Percentiles rank a stretch among this genome's conserved stretches.
Conservation (phyloP, 2,329 filamentous ascomycete genomes). For the Colletotrichum euphorbiae region DNA sequence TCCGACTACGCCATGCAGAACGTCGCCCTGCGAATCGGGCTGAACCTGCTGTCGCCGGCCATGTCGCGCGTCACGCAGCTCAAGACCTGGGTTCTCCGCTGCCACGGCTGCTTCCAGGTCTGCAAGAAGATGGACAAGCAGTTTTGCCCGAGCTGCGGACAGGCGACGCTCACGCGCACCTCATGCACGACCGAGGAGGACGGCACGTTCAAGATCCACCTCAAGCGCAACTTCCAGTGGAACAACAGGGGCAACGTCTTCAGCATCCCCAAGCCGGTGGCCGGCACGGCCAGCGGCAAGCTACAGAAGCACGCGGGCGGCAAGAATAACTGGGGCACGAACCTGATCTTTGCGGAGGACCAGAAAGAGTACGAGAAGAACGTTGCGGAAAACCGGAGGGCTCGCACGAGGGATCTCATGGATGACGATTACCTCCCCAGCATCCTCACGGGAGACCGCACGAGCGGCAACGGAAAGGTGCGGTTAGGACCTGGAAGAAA, state of each 20-base stretch:
- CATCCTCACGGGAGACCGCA: conserved; percentile 84
- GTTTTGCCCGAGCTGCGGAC: conserved; percentile 93
- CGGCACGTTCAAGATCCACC: conserved; percentile 85
- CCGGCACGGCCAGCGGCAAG: conserved; percentile 84
- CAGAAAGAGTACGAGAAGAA: conserved; percentile 90
- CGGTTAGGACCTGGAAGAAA: conserved; percentile 87
- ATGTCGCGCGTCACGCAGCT: conserved; percentile 85
- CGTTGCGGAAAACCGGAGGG: conserved; percentile 71
- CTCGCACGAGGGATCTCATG: conserved; percentile 85
- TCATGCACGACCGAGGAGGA: conserved; percentile 85
- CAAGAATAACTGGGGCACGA: conserved; percentile 86
- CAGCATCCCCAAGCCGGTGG: conserved; percentile 90
- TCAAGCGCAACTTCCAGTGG: conserved; percentile 96
- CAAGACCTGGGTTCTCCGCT: conserved; percentile 90
- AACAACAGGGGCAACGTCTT: conserved; percentile 93
- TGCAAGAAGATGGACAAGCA: conserved; percentile 88
- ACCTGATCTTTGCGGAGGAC: conserved; percentile 89
- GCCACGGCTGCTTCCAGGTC: conserved; percentile 91
- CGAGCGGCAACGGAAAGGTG: conserved; percentile 72
- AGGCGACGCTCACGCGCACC: conserved; percentile 85
- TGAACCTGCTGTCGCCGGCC: conserved; percentile 84
- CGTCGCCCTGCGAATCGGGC: conserved; percentile 92
- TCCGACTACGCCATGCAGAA: conserved; percentile 99
- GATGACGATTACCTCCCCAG: conserved; percentile 92
- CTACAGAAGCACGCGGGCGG: conserved; percentile 73